Evolutionary conservation across 495 filamentous ascomycete species (phyloP), one percentile per base, ranked within the genome.

Genomic region (Amorphotheca resinae): DNA sequence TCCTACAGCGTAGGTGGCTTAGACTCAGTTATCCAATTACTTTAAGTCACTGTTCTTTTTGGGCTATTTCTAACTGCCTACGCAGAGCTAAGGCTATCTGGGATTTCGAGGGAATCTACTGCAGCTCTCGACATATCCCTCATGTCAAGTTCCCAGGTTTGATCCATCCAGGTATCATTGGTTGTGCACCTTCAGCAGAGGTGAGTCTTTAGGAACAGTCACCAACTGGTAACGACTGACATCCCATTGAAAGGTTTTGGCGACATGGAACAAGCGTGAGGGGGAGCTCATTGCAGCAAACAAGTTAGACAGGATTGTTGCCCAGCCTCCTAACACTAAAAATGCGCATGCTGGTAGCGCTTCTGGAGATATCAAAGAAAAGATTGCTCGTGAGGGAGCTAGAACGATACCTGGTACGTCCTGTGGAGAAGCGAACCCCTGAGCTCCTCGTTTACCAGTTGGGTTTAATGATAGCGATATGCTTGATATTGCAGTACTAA

Each of bases 81-180:
- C 30, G 32, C 49, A 82, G 79, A n/a, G 86, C 84, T 12, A 91
- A 91, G 56, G 89, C 89, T 0, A 95, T 96, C 55, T 96, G 89
- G 88, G 89, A 95, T 56, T 95, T 96, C 48, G 87, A 94, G 55
- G 89, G 89, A 45, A 94, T 96, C 54, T 87, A 82, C 64, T 91
- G 84, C 68, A 82, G 82, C 18, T 87, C 82, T 9, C 76, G 89
- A 0, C 89, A 96, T 59, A 88, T 95, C 52, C 88, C 88, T 0
- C 74, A 80, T 49, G 84, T 94, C 43, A 80, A 83, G 42, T 94
- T 93, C 57, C 73, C 86, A 9, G 87, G 87, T n/a, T 65, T 95
- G 26, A 95, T 96, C 56, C 89, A 96, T 56, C 88, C 89, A 0
- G 89, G 89, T 2, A 95, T 96, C 43, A 65, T 96, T 14, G 89